A percentile compares a stretch with the other conserved stretches of the same genome.
Evolutionary conservation across 2,329 filamentous ascomycete species (phyloP).

Genomic region (Fusarium begoniae): DNA sequence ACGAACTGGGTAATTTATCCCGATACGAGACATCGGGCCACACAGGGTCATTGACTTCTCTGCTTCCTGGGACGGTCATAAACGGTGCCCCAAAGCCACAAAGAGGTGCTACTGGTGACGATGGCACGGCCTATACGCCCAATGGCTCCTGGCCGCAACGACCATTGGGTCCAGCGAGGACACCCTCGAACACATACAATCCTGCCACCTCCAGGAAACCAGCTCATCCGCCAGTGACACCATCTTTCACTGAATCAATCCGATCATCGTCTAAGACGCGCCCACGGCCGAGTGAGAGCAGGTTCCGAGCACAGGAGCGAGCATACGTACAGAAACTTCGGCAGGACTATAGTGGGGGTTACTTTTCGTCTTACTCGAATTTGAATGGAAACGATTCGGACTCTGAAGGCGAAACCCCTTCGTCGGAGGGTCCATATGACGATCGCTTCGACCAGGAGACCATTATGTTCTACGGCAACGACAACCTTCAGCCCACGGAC

Average conservation of each 20-base stretch:
- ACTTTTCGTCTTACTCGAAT: slow-evolving; percentile 74
- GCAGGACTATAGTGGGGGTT: slow-evolving; percentile 72
- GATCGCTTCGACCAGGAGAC: slow-evolving; percentile 92
- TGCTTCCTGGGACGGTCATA: slow-evolving; percentile 50
- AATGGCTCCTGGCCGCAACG: slow-evolving; percentile 65
- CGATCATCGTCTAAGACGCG: slow-evolving; percentile 64
- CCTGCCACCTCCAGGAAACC: slow-evolving; percentile 68
- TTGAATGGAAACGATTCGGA: slow-evolving; percentile 80
- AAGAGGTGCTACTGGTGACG: slow-evolving; percentile 47
- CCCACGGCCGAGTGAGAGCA: slow-evolving; percentile 55
- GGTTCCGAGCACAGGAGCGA: slow-evolving; percentile 76
- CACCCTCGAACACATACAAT: slow-evolving; percentile 83
- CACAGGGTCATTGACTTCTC: slow-evolving; percentile 55
- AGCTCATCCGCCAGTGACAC: slow-evolving; percentile 51
- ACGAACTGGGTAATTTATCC: slow-evolving; percentile 56
- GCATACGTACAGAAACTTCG: slow-evolving; percentile 93
- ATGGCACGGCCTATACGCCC: slow-evolving; percentile 40
- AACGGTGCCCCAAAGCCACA: slow-evolving; percentile 55
- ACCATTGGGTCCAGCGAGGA: slow-evolving; percentile 74
- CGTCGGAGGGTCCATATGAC: slow-evolving; percentile 83
- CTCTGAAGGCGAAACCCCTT: slow-evolving; percentile 89
- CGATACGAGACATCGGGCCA: slow-evolving; percentile 56
- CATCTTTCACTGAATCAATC: slow-evolving; percentile 56
- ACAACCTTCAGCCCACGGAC: slow-evolving; percentile 85
- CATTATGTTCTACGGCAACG: slow-evolving; percentile 90